Evolutionary conservation across 1,284 basidiomycete genomes (phyloP).

Genomic region (Fomitopsis schrenkii): DNA sequence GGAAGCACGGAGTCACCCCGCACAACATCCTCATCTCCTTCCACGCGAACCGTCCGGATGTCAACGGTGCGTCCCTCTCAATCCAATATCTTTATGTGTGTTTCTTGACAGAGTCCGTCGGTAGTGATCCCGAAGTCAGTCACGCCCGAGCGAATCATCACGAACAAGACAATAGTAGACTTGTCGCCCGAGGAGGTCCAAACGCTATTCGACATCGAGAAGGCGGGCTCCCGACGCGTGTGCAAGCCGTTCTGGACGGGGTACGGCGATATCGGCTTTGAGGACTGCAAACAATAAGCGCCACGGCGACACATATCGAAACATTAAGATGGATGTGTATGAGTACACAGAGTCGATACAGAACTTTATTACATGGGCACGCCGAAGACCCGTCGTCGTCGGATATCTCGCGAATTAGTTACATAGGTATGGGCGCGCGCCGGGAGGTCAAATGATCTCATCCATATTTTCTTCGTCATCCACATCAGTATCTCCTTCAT

Average conservation of each 20-base stretch:
- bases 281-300: constrained; percentile 42
- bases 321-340: too few species aligned
- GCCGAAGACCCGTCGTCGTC: too few species aligned
- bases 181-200: constrained; percentile 52
- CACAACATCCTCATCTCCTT: constrained; percentile 62
- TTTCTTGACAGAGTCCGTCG: neutral
- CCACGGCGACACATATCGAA: too few species aligned
- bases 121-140: constrained; percentile 64
- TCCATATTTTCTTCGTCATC: too few species aligned
- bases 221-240: constrained; percentile 54
- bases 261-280: constrained; percentile 59
- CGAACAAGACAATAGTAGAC: constrained; percentile 53
- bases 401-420: too few species aligned
- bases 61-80: constrained; percentile 38
- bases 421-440: too few species aligned
- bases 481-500: too few species aligned
- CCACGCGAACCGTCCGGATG: constrained; percentile 57
- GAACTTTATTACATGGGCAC: too few species aligned
- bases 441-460: too few species aligned
- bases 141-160: constrained; percentile 53
- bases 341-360: too few species aligned
- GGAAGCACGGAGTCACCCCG: constrained; percentile 47
- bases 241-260: constrained; percentile 63
- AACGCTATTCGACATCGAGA: constrained; percentile 53
- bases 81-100: neutral